Percentiles rank a stretch among this genome's conserved stretches.
These are phyloP conservation scores for Apiospora rasikravindrae DNA, from an alignment of 2,329 filamentous ascomycete species.

Conservation along the genomic window DNA sequence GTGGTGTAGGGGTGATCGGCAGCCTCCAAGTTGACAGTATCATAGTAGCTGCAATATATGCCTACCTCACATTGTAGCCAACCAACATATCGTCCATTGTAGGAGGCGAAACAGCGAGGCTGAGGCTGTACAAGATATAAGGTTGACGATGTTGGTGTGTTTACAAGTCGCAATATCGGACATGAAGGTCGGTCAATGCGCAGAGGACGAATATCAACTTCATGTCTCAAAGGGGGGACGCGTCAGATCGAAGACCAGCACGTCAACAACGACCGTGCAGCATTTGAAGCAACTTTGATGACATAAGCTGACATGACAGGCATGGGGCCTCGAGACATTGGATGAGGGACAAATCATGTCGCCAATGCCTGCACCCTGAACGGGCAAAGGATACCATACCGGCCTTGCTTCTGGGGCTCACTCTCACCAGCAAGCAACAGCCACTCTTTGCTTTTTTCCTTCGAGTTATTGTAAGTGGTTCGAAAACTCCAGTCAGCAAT, in stretches of 20 bases:
- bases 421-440: neutral
- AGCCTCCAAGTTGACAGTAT: neutral
- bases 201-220: neutral
- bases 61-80: neutral
- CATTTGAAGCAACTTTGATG: neutral
- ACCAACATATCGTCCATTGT: neutral
- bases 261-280: constrained; percentile 11
- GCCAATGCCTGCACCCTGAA: neutral
- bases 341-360: neutral
- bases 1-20: neutral
- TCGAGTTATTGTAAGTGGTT: neutral
- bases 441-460: neutral
- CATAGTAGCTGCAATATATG: neutral
- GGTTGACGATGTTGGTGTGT: neutral
- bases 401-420: constrained; percentile 10
- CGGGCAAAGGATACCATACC: constrained; percentile 1
- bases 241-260: neutral
- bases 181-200: neutral
- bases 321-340: constrained; percentile 6
- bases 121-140: neutral
- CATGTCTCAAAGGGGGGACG: constrained; percentile 6
- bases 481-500: neutral
- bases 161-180: neutral
- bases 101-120: neutral
- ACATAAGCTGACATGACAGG: constrained; percentile 17